These are phyloP conservation scores for Phytopythium ostracodes DNA, from an alignment of 352 stramenopile species.

Conservation along the genomic window DNA sequence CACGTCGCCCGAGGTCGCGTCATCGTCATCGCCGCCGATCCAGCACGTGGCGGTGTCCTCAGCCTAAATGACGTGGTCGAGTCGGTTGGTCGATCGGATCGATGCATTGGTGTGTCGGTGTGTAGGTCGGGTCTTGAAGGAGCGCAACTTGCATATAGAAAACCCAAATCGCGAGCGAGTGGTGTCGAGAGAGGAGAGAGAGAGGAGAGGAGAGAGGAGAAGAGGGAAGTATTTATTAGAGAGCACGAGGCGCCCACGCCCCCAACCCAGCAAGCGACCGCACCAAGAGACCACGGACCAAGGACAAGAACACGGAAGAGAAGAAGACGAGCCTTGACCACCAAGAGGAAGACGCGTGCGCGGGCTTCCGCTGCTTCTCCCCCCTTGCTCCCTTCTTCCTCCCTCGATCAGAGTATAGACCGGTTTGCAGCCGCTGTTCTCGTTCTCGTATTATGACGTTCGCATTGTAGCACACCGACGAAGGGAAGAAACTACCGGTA, in stretches of 20 bases:
- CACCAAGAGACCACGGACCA: not conserved
- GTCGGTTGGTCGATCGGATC: not conserved
- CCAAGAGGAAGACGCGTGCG: constrained; percentile 3
- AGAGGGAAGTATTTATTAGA: constrained; percentile 43
- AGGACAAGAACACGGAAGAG: not conserved
- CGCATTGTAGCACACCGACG: too few relatives aligned
- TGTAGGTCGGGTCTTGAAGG: not conserved
- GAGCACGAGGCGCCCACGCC: constrained; percentile 2
- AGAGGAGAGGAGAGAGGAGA: constrained; percentile 1
- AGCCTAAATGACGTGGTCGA: constrained; percentile 23
- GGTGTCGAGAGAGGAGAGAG: constrained; percentile 2
- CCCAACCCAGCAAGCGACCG: not conserved
- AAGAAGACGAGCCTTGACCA: not conserved
- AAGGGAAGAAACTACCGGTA: too few relatives aligned
- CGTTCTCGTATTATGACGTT: too few relatives aligned
- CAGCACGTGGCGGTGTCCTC: constrained; percentile 72
- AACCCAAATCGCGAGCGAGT: constrained; percentile 1
- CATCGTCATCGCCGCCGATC: constrained; percentile 33
- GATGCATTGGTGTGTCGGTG: not conserved
- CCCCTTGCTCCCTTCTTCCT: constrained; percentile 1
- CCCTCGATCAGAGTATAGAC: constrained; percentile 2
- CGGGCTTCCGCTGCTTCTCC: not conserved
- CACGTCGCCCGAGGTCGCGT: not conserved
- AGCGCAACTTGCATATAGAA: constrained; percentile 9
- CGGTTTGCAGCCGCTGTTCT: not conserved